Evolutionary conservation across 2,329 filamentous ascomycete genomes (phyloP).

Genomic region (Coniochaeta ligniaria): DNA sequence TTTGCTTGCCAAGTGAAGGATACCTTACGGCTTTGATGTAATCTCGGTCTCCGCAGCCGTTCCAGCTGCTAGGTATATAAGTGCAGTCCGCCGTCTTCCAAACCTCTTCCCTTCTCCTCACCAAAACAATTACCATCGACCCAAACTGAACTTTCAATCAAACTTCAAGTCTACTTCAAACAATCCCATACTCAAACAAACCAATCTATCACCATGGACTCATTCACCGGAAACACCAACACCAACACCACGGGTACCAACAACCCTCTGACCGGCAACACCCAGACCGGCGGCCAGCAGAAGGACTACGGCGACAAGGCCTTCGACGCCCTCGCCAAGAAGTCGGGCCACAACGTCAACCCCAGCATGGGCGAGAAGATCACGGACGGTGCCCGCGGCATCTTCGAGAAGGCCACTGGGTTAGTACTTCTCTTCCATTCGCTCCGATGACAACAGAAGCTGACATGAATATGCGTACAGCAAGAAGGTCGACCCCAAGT

Average conservation of each 20-base stretch:
- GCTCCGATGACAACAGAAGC: background rate
- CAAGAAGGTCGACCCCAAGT: slow-evolving; percentile 27
- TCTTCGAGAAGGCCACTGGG: slow-evolving; percentile 31
- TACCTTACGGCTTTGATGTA: background rate
- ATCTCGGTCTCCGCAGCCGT: background rate
- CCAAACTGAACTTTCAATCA: background rate
- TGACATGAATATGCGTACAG: slow-evolving; percentile 14
- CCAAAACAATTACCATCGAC: background rate
- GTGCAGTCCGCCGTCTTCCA: background rate
- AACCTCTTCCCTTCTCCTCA: background rate
- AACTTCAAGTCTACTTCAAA: background rate
- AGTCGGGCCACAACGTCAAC: slow-evolving; percentile 15
- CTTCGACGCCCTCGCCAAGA: slow-evolving; percentile 16
- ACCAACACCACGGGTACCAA: background rate
- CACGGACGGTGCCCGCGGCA: slow-evolving; percentile 22
- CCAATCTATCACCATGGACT: slow-evolving; percentile 1
- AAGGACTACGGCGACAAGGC: slow-evolving; percentile 19
- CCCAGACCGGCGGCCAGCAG: slow-evolving; percentile 3
- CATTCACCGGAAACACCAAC: background rate
- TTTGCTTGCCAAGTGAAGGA: background rate
- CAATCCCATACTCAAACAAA: too few relatives aligned
- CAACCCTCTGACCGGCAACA: background rate
- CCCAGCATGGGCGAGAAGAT: slow-evolving; percentile 21
- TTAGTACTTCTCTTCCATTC: slow-evolving; percentile 7
- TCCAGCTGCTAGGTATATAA: background rate